Conservation (phyloP, 2,329 filamentous ascomycete genomes). For the Trichoderma sp. region DNA sequence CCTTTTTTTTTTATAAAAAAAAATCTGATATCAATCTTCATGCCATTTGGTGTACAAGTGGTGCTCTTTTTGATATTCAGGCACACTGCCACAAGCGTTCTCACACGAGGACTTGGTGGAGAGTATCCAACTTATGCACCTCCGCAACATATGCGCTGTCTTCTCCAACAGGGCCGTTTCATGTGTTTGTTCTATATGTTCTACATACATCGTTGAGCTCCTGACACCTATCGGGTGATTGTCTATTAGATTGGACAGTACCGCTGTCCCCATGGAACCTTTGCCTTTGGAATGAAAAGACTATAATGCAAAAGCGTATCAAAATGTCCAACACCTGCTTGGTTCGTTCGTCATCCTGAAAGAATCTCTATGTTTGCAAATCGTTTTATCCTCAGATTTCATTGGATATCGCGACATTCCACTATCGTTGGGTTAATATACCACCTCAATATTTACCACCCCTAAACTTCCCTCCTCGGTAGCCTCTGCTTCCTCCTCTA, state of each 20-base stretch:
- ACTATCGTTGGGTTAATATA: background rate
- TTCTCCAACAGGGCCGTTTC: background rate
- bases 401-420: background rate
- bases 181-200: background rate
- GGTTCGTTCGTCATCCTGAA: slow-evolving; percentile 18
- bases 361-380: background rate
- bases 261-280: background rate
- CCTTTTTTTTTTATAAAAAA: too few relatives aligned
- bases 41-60: too few relatives aligned
- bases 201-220: background rate
- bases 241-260: background rate
- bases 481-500: slow-evolving; percentile 5
- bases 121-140: background rate
- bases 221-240: background rate
- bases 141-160: background rate
- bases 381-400: background rate
- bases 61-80: background rate
- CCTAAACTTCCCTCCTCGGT: slow-evolving; percentile 9
- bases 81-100: background rate
- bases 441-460: background rate
- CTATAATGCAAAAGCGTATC: slow-evolving; percentile 21
- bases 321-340: slow-evolving; percentile 4
- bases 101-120: background rate
- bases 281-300: background rate
- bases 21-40: too few relatives aligned